Base-by-base conservation (phyloP, 2,329 filamentous ascomycete genomes). In the Reticulascus tulasneorum region DNA sequence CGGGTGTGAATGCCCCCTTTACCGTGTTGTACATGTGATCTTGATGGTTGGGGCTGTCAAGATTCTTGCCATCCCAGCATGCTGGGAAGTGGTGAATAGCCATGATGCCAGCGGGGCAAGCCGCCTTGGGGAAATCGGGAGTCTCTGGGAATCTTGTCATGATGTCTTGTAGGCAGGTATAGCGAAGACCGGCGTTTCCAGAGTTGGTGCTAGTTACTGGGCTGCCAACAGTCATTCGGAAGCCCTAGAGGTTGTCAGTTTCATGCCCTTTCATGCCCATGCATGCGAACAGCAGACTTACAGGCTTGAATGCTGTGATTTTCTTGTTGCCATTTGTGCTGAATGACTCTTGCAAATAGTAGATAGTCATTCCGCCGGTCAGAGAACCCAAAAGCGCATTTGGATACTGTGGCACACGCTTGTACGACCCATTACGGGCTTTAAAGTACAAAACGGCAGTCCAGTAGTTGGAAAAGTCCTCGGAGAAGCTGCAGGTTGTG, bases 381-480 rank as follows among this genome's bases (percentile, higher is more conserved):
- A n/a, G n/a, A n/a, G n/a, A n/a, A n/a, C n/a, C n/a, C n/a, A n/a
- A n/a, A n/a, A n/a, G n/a, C n/a, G n/a, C n/a, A n/a, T n/a, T n/a
- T n/a, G 12, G 72, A 32, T 62, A 56, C 32, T 55, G 59, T 3
- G 50, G 34, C 6, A 65, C 58, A 8, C 54, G 46, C 48, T 61
- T 55, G 23, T 82, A 78, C 37, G 63, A 71, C 11, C 78, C 77
- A 50, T 80, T 72, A 28, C 67, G 50, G 29, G 70, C 66, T 40
- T 72, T 57, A 37, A 63, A 64, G 46, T 57, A 61, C 2, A 85
- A 59, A 43, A 67, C 65, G 0, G 82, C 80, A n/a, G 75, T 75
- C 81, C 82, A 85, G 60, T 86, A 85, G 50, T 77, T 82, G 35
- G 73, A 81, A 40, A 74, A 61, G 54, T 84, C 80, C 44, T 75